These are phyloP conservation scores for Shiraia sp. DNA, from an alignment of 2,329 filamentous ascomycete genomes.

Conservation along the genomic window DNA sequence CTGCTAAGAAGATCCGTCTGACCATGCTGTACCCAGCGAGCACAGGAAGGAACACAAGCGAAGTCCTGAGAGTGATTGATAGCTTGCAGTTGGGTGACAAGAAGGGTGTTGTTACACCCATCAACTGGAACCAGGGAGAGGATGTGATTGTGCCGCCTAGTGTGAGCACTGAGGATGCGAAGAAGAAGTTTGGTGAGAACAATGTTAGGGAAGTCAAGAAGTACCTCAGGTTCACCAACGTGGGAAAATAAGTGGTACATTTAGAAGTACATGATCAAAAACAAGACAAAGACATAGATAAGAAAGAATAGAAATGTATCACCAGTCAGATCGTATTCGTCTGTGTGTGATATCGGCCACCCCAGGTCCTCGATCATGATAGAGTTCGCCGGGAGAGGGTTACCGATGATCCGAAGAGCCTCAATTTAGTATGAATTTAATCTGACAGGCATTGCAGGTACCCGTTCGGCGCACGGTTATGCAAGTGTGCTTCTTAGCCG, in stretches of 20 bases:
- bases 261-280: too few relatives aligned
- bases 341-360: too few relatives aligned
- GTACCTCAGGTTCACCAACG: constrained; percentile 71
- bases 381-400: neutral
- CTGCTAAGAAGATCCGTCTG: constrained; percentile 88
- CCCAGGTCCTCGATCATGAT: neutral
- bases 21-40: constrained; percentile 92
- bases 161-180: constrained; percentile 82
- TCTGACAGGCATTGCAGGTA: constrained; percentile 1
- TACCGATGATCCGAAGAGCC: neutral
- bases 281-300: neutral
- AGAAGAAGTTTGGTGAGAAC: constrained; percentile 78
- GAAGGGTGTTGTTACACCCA: constrained; percentile 84
- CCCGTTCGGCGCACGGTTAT: neutral
- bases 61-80: constrained; percentile 63
- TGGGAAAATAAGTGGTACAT: constrained; percentile 42
- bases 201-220: constrained; percentile 61
- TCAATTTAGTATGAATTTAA: neutral
- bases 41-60: constrained; percentile 68
- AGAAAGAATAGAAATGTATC: neutral
- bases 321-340: too few relatives aligned
- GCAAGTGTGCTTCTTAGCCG: constrained; percentile 1
- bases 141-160: constrained; percentile 90
- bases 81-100: constrained; percentile 72
- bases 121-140: constrained; percentile 87